Base-by-base conservation (phyloP, 192 early-diverging fungal genomes). In the Backusella morwellensis region DNA sequence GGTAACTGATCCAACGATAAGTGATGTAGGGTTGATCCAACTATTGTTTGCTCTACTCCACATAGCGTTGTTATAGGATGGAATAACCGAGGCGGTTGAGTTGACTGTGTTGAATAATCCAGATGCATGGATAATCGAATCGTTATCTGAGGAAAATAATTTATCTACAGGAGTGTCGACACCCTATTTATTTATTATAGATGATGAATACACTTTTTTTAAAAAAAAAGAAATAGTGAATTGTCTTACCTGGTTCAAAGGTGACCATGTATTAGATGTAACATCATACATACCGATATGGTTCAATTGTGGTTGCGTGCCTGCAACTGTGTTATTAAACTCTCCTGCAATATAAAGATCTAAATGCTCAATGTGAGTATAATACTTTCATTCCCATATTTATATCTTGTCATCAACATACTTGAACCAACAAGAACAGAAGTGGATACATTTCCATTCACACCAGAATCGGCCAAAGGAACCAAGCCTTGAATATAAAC, bases 361-460 rank as follows among this genome's bases (percentile, higher is more conserved):
- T 72, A 42, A 17, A 21, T 38, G 14, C 23, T 41, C 1, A 12
- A 36, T 34, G 35, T 68, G 35, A 26, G 70, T 23, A 71, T 17
- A 12, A n/a, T 42, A 7, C 17, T 40, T 26, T 40, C 21, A 35
- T 21, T 40, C 15, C 40, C 9, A 35, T 21, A 38, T 36, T 12
- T 34, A 32, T 26, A 26, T 59, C 11, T 63, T 26, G 42, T 0
- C 8, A n/a, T 47, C 19, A n/a, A n/a, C 70, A 52, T 74, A 74
- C 72, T 41, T 42, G 74, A 75, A 34, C 29, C 66, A 35, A 47
- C 42, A 6, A 79, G 21, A 35, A 66, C 7, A 29, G 35, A 69
- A 34, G 80, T 23, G 19, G 88, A 79, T 32, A 79, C 67, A 69
- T 52, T 74, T n/a, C 73, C 73, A 52, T 74, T 79, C 1, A 78